Base-by-base conservation (phyloP, 768 basidiomycete genomes). In the Lactarius indigo region DNA sequence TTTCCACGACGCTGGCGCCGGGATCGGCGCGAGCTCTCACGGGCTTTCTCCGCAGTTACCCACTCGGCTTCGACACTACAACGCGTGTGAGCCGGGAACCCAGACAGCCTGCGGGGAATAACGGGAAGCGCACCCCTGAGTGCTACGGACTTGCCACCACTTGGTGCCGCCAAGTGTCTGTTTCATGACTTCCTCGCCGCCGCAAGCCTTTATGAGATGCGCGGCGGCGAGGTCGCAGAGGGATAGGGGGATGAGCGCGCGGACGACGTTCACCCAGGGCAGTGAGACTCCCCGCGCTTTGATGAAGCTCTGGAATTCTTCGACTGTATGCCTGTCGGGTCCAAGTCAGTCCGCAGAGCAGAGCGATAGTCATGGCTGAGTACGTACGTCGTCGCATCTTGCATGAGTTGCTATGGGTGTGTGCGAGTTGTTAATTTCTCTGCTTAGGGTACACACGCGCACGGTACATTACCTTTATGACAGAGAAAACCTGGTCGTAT, bases 141-240 rank as follows among this genome's bases (percentile, higher is more conserved):
- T 74, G 23, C 90, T 88, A 50, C 96, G 87, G 33, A 95, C 93
- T 77, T 96, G 95, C 96, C 96, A 98, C 94, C 96, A 98, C 74
- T 95, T 94, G 5, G 87, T 85, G 2, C 96, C 96, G 20, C 96
- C 96, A 5, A 94, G 87, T 28, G 92, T 74, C 44, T 82, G 82
- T 68, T 85, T 83, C 54, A 83, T 85, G 13, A 84, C 81, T 57
- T 89, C 85, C 72, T 90, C 89, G 18, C 95, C 94, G 1, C 95
- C 95, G 7, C 96, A 80, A 4, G 87, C 92, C 68, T 85, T 80
- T 62, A 95, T 87, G 58, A 98, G 81, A 69, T 86, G 78, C 1
- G 76, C 75, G 4, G 94, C 91, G 2, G 94, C 91, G 23, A 87
- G 82, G 52, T 90, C 85, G 72, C 94, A 94, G 54, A 81, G 84